phyloP scores from a whole-genome alignment of 345 rosid species.

The Stellera chamaejasme region DNA sequence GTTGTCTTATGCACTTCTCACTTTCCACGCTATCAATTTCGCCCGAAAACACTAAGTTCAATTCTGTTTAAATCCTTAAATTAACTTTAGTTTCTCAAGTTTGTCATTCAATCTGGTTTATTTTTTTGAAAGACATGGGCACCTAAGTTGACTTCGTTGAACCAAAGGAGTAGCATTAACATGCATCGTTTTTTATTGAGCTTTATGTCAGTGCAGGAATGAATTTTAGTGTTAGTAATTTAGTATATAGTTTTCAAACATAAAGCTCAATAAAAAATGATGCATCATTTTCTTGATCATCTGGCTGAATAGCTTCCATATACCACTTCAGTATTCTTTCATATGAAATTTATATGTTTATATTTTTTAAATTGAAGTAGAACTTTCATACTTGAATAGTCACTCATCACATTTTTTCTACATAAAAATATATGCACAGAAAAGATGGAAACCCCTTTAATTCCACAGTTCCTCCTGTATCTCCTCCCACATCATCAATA shows the following conservation, averaged over 20 bases:
- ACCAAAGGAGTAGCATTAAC: too few species aligned
- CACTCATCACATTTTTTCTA: slow-evolving; percentile 5
- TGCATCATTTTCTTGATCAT: too few species aligned
- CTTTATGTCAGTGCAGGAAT: too few species aligned
- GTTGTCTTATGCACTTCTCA: too few species aligned
- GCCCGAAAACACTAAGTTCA: too few species aligned
- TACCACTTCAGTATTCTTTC: background rate
- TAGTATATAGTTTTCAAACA: too few species aligned
- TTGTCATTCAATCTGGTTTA: background rate
- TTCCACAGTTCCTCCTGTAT: slow-evolving; percentile 37
- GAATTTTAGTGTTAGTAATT: too few species aligned
- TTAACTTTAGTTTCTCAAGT: background rate
- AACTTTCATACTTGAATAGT: background rate
- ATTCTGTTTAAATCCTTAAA: background rate
- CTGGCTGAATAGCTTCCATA: background rate
- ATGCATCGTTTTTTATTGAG: too few species aligned
- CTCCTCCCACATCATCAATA: slow-evolving; percentile 42
- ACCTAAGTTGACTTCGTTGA: background rate
- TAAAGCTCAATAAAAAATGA: too few species aligned
- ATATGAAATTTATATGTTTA: background rate
- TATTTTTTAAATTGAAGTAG: too few species aligned
- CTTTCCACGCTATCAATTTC: too few species aligned
- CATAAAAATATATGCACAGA: slow-evolving; percentile 36
- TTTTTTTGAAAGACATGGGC: background rate
- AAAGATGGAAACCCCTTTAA: slow-evolving; percentile 81